Conservation (phyloP, 2,329 filamentous ascomycete species). For the Aspergillus hortae region DNA sequence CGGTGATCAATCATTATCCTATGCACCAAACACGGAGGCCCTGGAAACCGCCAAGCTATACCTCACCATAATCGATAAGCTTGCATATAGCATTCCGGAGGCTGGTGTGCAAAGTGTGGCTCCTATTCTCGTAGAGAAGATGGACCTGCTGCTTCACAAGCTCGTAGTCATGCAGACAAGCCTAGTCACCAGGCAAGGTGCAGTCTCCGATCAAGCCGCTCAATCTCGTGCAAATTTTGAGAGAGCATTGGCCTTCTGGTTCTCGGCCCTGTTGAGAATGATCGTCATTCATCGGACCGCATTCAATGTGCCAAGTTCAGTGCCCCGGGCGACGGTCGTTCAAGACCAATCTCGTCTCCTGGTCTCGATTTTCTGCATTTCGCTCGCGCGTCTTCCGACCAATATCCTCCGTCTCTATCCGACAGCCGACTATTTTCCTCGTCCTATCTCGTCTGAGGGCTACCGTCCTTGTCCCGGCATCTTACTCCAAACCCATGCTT, state of each 20-base stretch:
- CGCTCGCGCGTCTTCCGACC: conserved; percentile 35
- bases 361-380: conserved; percentile 38
- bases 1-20: conserved; percentile 8
- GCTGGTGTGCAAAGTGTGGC: conserved; percentile 28
- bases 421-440: conserved; percentile 28
- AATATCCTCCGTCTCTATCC: conserved; percentile 29
- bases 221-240: conserved; percentile 24
- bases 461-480: conserved; percentile 29
- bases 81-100: conserved; percentile 36
- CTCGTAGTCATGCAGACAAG: conserved; percentile 28
- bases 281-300: conserved; percentile 38
- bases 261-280: conserved; percentile 39
- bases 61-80: conserved; percentile 37
- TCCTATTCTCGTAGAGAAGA: conserved; percentile 37
- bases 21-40: conserved; percentile 13
- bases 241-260: conserved; percentile 36
- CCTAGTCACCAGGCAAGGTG: conserved; percentile 13
- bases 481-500: conserved; percentile 37
- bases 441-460: conserved; percentile 17
- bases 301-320: conserved; percentile 25
- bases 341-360: conserved; percentile 37
- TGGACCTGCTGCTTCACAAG: conserved; percentile 38
- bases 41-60: conserved; percentile 35
- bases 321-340: conserved; percentile 21
- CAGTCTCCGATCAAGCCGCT: conserved; percentile 10